phyloP scores from a whole-genome alignment of 2,329 filamentous ascomycete species.

The Ascochyta fabae region DNA sequence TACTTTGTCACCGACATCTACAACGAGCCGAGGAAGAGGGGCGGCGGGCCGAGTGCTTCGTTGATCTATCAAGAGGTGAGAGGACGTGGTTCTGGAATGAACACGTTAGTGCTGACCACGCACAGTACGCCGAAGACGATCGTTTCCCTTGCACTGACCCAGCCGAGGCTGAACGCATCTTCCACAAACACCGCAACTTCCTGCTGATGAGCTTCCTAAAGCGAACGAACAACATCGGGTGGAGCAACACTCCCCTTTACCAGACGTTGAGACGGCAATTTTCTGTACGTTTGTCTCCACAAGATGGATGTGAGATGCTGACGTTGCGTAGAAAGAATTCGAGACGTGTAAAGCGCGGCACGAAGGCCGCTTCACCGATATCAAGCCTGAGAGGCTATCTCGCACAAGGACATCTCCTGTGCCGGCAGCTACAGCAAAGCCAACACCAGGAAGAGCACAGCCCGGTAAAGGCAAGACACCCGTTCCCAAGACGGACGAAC shows the following conservation, averaged over 20 bases:
- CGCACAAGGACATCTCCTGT: slow-evolving; percentile 20
- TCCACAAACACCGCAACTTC: slow-evolving; percentile 51
- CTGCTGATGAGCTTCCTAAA: slow-evolving; percentile 55
- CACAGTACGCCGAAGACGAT: slow-evolving; percentile 46
- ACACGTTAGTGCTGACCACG: slow-evolving; percentile 12
- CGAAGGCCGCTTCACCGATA: slow-evolving; percentile 35
- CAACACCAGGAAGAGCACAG: slow-evolving; percentile 9
- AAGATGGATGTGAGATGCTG: slow-evolving; percentile 2
- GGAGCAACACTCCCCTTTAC: slow-evolving; percentile 54
- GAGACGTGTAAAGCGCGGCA: slow-evolving; percentile 39
- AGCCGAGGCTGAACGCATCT: slow-evolving; percentile 35
- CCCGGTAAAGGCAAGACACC: slow-evolving; percentile 13
- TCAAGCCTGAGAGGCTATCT: slow-evolving; percentile 18
- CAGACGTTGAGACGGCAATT: slow-evolving; percentile 49
- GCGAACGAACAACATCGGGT: slow-evolving; percentile 52
- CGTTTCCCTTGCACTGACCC: slow-evolving; percentile 35
- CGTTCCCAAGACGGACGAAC: slow-evolving; percentile 16
- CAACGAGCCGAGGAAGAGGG: slow-evolving; percentile 49
- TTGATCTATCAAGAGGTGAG: slow-evolving; percentile 50
- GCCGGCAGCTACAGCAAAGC: slow-evolving; percentile 4
- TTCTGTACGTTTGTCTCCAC: slow-evolving; percentile 33
- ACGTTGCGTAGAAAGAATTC: slow-evolving; percentile 36
- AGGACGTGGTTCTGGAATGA: slow-evolving; percentile 7
- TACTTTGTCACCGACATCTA: slow-evolving; percentile 69
- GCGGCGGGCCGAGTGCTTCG: slow-evolving; percentile 46